Percentiles rank a stretch among this genome's conserved stretches.
phyloP scores from a whole-genome alignment of 345 rosid genomes.

The Tarenaya hassleriana region DNA sequence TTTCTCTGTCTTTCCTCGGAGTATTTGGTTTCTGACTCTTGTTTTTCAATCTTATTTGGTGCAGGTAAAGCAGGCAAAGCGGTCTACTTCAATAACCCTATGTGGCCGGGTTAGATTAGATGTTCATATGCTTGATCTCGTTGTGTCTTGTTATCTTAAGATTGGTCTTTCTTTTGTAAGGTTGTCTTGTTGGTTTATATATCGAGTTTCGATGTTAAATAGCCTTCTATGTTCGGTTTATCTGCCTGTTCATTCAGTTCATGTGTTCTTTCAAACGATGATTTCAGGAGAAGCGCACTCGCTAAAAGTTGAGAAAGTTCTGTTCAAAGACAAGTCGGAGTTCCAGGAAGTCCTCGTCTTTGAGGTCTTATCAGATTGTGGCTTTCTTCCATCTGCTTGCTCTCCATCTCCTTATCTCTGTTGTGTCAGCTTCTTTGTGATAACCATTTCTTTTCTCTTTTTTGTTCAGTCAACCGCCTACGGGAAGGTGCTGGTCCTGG shows the following conservation, averaged over 20 bases:
- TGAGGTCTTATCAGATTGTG: constrained; percentile 47
- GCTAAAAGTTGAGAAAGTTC: constrained; percentile 63
- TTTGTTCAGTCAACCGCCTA: constrained; percentile 69
- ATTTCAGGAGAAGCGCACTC: constrained; percentile 91
- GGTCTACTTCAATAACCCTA: constrained; percentile 87
- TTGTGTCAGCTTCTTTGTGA: background rate
- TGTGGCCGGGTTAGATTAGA: constrained; percentile 86
- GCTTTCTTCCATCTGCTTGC: too few relatives aligned
- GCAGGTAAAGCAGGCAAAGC: constrained; percentile 47
- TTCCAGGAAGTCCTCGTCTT: constrained; percentile 90
- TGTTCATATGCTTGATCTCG: constrained; percentile 6
- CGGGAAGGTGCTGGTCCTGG: constrained; percentile 97
- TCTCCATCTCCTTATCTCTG: too few relatives aligned
- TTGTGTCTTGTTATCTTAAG: background rate
- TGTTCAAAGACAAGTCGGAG: constrained; percentile 70
- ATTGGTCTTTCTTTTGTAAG: constrained; percentile 1
- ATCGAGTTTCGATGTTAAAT: constrained; percentile 12
- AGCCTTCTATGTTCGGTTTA: background rate
- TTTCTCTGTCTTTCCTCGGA: too few relatives aligned
- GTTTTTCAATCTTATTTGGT: constrained; percentile 12
- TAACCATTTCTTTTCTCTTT: constrained; percentile 12
- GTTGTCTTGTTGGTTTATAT: background rate
- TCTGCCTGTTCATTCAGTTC: constrained; percentile 13
- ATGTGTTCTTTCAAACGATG: background rate
- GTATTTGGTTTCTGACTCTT: constrained; percentile 16